Conservation (phyloP, 2,329 filamentous ascomycete species). For the Colletotrichum acutatum region DNA sequence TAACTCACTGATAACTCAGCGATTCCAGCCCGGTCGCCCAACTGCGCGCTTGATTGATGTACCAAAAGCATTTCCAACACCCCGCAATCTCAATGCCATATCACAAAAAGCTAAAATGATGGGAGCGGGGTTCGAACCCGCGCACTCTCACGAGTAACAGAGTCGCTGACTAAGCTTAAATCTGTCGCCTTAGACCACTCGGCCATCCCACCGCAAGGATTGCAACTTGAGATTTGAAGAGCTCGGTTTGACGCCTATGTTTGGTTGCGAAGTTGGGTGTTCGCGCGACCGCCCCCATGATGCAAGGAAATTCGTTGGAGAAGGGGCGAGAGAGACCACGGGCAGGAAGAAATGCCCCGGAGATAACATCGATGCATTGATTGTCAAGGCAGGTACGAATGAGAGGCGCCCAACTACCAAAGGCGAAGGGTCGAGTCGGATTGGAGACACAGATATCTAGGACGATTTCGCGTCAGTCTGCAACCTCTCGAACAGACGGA, state of each 20-base stretch:
- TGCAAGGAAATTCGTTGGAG: no score
- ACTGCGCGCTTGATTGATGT: no score
- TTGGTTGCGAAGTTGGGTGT: no score
- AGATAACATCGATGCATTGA: neutral
- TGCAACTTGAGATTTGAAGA: neutral
- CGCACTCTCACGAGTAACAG: conserved; percentile 34
- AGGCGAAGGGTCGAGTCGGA: neutral
- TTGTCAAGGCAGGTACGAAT: neutral
- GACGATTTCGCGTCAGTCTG: neutral
- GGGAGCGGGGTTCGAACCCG: conserved; percentile 35
- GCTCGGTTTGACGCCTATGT: neutral
- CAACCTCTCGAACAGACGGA: neutral
- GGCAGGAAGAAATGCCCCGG: no score
- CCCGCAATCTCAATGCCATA: no score
- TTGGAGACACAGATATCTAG: neutral
- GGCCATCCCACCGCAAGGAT: conserved; percentile 29
- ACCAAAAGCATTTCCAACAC: neutral
- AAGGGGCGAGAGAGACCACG: neutral
- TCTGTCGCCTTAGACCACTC: conserved; percentile 36
- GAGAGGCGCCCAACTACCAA: neutral
- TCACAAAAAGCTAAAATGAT: conserved; percentile 6
- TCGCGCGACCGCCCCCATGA: neutral
- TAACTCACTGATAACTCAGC: no score
- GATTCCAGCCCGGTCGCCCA: no score
- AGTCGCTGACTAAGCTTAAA: conserved; percentile 24